Evolutionary conservation across 441 rosid species (phyloP), one percentile per base, ranked within the genome.

Genomic region (Monsonia emarginata): DNA sequence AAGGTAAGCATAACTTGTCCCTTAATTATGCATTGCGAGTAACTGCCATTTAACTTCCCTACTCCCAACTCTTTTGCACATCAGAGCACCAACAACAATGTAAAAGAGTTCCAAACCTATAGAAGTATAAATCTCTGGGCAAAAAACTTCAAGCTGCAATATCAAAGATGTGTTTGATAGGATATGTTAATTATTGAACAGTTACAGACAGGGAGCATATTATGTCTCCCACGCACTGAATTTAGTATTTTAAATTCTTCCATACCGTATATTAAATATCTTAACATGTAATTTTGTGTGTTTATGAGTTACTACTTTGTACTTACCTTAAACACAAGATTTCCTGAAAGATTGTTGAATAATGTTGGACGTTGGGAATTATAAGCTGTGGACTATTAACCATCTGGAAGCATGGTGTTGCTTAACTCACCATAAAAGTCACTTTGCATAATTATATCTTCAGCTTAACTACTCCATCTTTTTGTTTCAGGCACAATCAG

Each of bases 401-500:
- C 9, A 52, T 52, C 26, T 21, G 59, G 59, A 22, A 44, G 25
- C 59, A 52, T 52, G 22, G 21, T 52, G 59, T 14, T n/a, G 21
- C 52, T 44, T 5, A 52, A 52, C 22, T 21, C 26, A 22, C 59
- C 22, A 56, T 44, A n/a, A 16, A n/a, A 14, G 25, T 14, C 27
- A 2, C 30, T 14, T 58, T n/a, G 54, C 18, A 16, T 62, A 36
- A 8, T 63, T 10, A 10, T 34, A 25, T 28, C 57, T n/a, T 68
- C 9, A 24, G 46, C 57, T 31, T 27, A 48, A 56, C 16, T 44
- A 38, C 10, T 54, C 26, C 9, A 63, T 42, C 31, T 56, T 46
- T 72, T 72, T 40, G 19, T 25, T 65, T 27, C 87, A 94, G 99
- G 97, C 88, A 36, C 99, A 91, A 76, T 88, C 97, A 32, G 85